Percentiles rank a stretch among this genome's conserved stretches.
These are phyloP conservation scores for Xylaria palmicola DNA, from an alignment of 495 filamentous ascomycete genomes.

Conservation along the genomic window DNA sequence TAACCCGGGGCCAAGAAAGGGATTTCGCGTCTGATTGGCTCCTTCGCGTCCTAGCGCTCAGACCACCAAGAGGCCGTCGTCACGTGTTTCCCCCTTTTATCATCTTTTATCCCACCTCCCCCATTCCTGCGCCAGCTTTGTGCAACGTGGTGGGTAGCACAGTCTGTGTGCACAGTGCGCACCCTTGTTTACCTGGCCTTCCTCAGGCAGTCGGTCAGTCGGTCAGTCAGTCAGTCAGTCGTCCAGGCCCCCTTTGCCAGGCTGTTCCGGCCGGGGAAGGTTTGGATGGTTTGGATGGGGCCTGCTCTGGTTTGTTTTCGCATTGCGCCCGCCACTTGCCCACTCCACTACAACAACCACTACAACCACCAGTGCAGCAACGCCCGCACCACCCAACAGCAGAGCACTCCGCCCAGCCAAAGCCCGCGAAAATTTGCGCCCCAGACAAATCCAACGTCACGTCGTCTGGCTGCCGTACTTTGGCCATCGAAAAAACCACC, in stretches of 20 bases:
- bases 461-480: slow-evolving; percentile 57
- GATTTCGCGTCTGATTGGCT: no score
- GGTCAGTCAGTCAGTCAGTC: neutral
- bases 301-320: neutral
- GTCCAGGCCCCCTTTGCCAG: slow-evolving; percentile 7
- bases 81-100: no score
- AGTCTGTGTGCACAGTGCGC: neutral
- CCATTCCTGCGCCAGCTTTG: neutral
- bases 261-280: slow-evolving; percentile 4
- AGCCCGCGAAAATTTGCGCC: slow-evolving; percentile 44
- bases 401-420: slow-evolving; percentile 28
- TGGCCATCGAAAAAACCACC: slow-evolving; percentile 58
- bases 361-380: neutral
- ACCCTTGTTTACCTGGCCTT: neutral
- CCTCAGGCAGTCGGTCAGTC: neutral
- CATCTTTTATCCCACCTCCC: no score
- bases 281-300: neutral
- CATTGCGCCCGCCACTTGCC: slow-evolving; percentile 3
- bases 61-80: no score
- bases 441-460: slow-evolving; percentile 61
- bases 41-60: no score
- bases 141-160: neutral
- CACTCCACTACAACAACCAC: slow-evolving; percentile 7
- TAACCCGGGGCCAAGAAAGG: no score
- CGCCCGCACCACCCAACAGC: slow-evolving; percentile 9